Base-by-base conservation (phyloP, 106 monocot genomes). In the Cymbidium sinense region DNA sequence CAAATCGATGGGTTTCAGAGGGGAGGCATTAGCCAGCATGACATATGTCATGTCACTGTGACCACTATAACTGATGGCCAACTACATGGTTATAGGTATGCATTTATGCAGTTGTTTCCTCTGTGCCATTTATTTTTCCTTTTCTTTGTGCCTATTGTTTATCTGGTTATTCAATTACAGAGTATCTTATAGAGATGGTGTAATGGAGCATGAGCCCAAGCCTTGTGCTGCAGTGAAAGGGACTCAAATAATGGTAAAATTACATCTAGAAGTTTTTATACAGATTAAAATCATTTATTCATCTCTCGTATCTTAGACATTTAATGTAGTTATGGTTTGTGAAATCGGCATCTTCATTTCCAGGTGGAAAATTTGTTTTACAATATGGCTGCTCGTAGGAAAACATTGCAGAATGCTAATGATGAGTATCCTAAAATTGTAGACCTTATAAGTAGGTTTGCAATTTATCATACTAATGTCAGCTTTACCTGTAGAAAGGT, bases 401-500 rank as follows among this genome's bases (percentile, higher is more conserved):
- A 99, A 86, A 88, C 89, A 34, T 86, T 99, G 73, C 99, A 95
- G 81, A 99, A 90, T 76, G 84, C 90, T 29, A 95, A 86, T 81
- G 99, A 99, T 88, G 99, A 99, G 79, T 99, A 95, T 74, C 81
- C 99, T 37, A 99, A 99, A 78, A 92, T 99, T 82, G 86, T 95
- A 23, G 99, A 99, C 78, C 75, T 95, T 71, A 91, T 99, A 71
- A 93, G 92, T 82, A 85, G 92, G 29, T 95, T 93, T 87, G 92
- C 99, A 76, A 79, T 99, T 70, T 95, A 95, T 82, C 67, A 99
- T 73, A 92, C 79, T 21, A 83, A 82, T 76, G 92, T 93, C 54
- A 86, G 86, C 87, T 99, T 99, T 77, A 92, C 99, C 31, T 99
- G 99, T 77, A 86, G 99, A 84, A 99, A 99, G 90, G 94, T 95